Evolutionary conservation across 2,329 filamentous ascomycete genomes (phyloP).

Genomic region (Drechslerella dactyloides): DNA sequence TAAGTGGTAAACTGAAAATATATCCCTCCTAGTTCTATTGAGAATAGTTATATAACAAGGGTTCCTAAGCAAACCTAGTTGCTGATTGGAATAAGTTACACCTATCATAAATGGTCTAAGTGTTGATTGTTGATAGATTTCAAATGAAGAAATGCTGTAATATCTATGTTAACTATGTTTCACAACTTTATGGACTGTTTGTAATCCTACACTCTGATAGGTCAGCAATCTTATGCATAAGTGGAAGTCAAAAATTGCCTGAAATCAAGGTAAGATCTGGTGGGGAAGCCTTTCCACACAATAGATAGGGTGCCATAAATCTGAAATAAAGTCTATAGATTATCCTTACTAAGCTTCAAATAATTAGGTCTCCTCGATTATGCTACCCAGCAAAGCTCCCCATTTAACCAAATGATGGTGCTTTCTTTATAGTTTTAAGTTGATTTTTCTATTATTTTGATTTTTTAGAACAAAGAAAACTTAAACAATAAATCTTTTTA

Average conservation of each 20-base stretch:
- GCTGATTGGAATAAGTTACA: not conserved
- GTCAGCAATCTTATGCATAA: slow-evolving; percentile 8
- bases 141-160: not conserved
- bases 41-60: too few relatives aligned
- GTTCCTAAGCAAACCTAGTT: not conserved
- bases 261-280: slow-evolving; percentile 4
- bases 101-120: not conserved
- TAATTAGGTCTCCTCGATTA: not conserved
- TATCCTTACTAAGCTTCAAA: slow-evolving; percentile 7
- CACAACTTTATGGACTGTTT: not conserved
- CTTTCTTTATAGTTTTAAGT: not conserved
- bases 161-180: slow-evolving; percentile 1
- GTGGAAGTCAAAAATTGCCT: slow-evolving; percentile 8
- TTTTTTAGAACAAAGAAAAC: not conserved
- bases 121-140: not conserved
- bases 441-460: not conserved
- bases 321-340: slow-evolving; percentile 10
- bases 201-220: not conserved
- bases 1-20: not conserved
- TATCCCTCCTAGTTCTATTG: not conserved
- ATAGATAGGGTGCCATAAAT: slow-evolving; percentile 1
- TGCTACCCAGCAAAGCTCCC: not conserved
- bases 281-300: not conserved
- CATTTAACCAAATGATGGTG: not conserved
- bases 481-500: not conserved